These are phyloP conservation scores for Theileria parva DNA, from an alignment of 169 alveolate species.

Conservation along the genomic window DNA sequence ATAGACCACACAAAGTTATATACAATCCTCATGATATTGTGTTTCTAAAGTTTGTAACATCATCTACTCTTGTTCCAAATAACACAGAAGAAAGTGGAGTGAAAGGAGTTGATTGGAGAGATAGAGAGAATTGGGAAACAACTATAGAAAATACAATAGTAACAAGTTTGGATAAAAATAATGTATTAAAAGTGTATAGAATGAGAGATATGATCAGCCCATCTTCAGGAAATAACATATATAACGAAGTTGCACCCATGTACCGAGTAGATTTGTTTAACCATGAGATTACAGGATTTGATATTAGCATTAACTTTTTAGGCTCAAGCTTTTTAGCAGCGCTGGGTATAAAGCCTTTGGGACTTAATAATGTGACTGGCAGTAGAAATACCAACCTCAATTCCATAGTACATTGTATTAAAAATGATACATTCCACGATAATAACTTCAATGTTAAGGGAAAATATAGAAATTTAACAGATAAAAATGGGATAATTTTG, in stretches of 20 bases:
- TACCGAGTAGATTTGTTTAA: slow-evolving; percentile 52
- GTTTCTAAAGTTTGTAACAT: slow-evolving; percentile 32
- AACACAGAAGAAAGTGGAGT: neutral
- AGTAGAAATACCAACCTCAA: neutral
- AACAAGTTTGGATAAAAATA: slow-evolving; percentile 27
- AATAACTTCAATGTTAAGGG: slow-evolving; percentile 6
- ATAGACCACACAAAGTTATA: slow-evolving; percentile 45
- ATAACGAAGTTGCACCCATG: slow-evolving; percentile 29
- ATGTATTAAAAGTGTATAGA: slow-evolving; percentile 28
- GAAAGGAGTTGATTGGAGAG: neutral
- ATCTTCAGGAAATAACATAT: slow-evolving; percentile 43
- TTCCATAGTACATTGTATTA: neutral
- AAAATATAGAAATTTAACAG: slow-evolving; percentile 1
- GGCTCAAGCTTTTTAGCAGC: slow-evolving; percentile 39
- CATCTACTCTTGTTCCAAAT: neutral
- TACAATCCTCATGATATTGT: slow-evolving; percentile 26
- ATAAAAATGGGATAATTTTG: neutral
- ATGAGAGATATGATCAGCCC: slow-evolving; percentile 50
- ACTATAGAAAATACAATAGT: slow-evolving; percentile 29
- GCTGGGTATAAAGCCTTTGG: slow-evolving; percentile 51
- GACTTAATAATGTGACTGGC: neutral
- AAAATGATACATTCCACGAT: slow-evolving; percentile 9
- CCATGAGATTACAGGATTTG: slow-evolving; percentile 55
- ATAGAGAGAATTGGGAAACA: slow-evolving; percentile 26
- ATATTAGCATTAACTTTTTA: slow-evolving; percentile 22